These are phyloP conservation scores for Nematocida parisii DNA, from an alignment of 371 early-diverging fungal species.

Conservation along the genomic window DNA sequence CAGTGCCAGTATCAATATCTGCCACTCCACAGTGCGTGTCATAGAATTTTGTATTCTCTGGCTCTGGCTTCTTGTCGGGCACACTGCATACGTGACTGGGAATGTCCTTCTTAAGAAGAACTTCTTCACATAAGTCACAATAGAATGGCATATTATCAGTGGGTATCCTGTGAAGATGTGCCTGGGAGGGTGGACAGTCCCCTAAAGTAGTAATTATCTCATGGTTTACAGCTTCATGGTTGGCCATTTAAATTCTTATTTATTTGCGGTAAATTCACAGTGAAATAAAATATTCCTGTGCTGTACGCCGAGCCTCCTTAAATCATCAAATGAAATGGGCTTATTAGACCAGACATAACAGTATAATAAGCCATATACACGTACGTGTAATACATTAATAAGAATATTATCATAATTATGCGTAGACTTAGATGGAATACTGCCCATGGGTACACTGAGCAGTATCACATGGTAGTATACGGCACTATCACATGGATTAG, in stretches of 20 bases:
- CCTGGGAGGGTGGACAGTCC: neutral
- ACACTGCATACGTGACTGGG: slow-evolving; percentile 14
- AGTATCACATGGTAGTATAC: neutral
- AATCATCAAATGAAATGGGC: neutral
- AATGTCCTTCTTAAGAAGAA: slow-evolving; percentile 16
- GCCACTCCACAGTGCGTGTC: slow-evolving; percentile 43
- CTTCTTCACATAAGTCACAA: slow-evolving; percentile 47
- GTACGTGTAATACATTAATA: neutral
- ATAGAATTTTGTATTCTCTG: slow-evolving; percentile 20
- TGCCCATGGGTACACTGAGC: neutral
- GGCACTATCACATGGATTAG: neutral
- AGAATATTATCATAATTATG: neutral
- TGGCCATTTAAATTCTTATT: slow-evolving; percentile 7
- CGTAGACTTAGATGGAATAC: neutral
- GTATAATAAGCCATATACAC: slow-evolving; percentile 4
- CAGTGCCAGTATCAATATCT: slow-evolving; percentile 8
- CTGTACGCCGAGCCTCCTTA: neutral
- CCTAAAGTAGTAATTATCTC: neutral
- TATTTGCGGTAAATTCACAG: neutral
- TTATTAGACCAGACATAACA: neutral
- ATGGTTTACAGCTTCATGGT: neutral
- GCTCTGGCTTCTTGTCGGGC: neutral
- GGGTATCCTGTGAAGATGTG: slow-evolving; percentile 13
- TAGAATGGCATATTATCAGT: slow-evolving; percentile 24
- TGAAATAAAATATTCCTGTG: slow-evolving; percentile 5